Percentiles rank a stretch among this genome's conserved stretches.
Evolutionary conservation across 148 eudicot species (phyloP).

Genomic region (Pharnaceum exiguum): DNA sequence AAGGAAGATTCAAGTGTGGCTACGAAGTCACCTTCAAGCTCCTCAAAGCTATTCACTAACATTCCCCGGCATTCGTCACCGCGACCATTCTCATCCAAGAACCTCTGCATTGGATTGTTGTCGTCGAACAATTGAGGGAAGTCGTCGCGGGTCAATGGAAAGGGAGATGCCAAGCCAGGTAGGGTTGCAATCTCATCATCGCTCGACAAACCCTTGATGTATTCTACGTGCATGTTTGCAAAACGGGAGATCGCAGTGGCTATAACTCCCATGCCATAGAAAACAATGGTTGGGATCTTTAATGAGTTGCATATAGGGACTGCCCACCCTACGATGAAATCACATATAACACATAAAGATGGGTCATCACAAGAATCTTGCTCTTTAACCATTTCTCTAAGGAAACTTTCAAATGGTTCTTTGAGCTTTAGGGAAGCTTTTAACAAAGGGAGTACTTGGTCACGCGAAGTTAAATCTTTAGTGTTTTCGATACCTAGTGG

Average conservation of each 20-base stretch:
- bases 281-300: constrained; percentile 27
- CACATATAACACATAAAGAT: constrained; percentile 29
- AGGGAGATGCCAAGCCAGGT: constrained; percentile 16
- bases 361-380: too few relatives aligned
- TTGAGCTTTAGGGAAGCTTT: constrained; percentile 26
- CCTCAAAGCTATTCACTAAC: constrained; percentile 17
- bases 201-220: background rate
- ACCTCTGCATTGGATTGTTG: constrained; percentile 4
- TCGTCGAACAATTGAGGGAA: constrained; percentile 6
- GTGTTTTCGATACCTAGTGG: constrained; percentile 35
- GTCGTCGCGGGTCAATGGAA: constrained; percentile 19
- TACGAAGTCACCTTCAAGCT: constrained; percentile 21
- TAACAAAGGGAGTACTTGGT: constrained; percentile 21
- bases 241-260: background rate
- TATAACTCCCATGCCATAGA: constrained; percentile 31
- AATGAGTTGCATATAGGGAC: constrained; percentile 13
- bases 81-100: constrained; percentile 3
- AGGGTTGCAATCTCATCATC: constrained; percentile 4
- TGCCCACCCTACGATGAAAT: constrained; percentile 29
- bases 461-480: constrained; percentile 21
- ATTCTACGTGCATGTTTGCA: constrained; percentile 1
- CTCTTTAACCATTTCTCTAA: constrained; percentile 5
- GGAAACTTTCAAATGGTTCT: constrained; percentile 23
- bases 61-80: constrained; percentile 25
- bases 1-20: background rate